phyloP scores from a whole-genome alignment of 441 rosid species.

The Mallotus japonicus region DNA sequence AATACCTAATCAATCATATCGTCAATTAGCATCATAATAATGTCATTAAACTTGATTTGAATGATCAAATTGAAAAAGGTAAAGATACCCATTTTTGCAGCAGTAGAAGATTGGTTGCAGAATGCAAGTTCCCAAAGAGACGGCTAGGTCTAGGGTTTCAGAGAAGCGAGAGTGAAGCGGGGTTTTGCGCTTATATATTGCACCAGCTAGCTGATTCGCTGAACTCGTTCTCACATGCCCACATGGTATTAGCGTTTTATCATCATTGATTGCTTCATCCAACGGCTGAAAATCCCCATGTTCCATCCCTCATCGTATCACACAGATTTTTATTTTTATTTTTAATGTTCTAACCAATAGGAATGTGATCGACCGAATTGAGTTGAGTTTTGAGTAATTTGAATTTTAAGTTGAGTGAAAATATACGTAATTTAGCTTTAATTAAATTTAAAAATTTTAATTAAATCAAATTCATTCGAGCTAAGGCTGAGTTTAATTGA shows the following conservation, averaged over 20 bases:
- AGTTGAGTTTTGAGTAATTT: too few species aligned
- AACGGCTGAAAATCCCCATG: background rate
- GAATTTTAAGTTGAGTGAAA: too few species aligned
- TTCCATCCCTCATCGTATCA: too few species aligned
- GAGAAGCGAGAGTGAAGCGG: background rate
- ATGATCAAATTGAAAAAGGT: background rate
- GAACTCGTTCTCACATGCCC: background rate
- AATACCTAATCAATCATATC: constrained; percentile 39
- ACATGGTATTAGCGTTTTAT: background rate
- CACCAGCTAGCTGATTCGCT: background rate
- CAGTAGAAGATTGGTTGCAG: constrained; percentile 9
- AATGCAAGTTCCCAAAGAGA: constrained; percentile 9
- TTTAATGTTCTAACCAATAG: too few species aligned
- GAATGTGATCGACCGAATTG: too few species aligned
- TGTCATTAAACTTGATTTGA: background rate
- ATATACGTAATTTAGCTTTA: too few species aligned
- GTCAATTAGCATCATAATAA: background rate
- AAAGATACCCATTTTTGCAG: constrained; percentile 43
- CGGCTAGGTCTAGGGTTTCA: constrained; percentile 14
- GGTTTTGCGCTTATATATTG: constrained; percentile 9
- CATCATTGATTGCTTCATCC: background rate
- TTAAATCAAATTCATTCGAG: too few species aligned
- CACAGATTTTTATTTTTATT: too few species aligned
- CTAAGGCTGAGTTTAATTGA: too few species aligned
- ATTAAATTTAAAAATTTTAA: too few species aligned